Percentiles rank a stretch among this genome's conserved stretches.
phyloP scores from a whole-genome alignment of 75 land plant genomes.

The Pseudotsuga menziesii region DNA sequence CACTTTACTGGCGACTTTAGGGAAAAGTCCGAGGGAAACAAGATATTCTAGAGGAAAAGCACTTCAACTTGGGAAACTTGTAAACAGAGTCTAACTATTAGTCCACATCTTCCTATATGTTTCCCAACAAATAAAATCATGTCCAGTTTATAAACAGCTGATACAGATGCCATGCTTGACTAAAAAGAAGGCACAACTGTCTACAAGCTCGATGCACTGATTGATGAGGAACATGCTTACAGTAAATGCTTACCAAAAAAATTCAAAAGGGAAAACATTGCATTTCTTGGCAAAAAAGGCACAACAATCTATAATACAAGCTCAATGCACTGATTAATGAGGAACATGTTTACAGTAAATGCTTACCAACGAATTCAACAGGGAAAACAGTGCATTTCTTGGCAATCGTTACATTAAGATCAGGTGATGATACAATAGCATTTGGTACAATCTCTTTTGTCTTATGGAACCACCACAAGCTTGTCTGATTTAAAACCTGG shows the following conservation, averaged over 20 bases:
- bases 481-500: conserved; percentile 96
- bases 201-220: background rate
- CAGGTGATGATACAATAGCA: conserved; percentile 83
- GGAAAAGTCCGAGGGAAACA: background rate
- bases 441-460: conserved; percentile 75
- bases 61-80: background rate
- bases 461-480: conserved; percentile 93
- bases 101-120: background rate
- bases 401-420: conserved; percentile 96
- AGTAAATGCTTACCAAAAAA: conserved; percentile 68
- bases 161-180: background rate
- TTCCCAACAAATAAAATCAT: background rate
- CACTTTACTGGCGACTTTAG: background rate
- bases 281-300: conserved; percentile 65
- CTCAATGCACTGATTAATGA: background rate
- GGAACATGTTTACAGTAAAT: background rate
- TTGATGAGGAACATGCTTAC: background rate
- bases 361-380: conserved; percentile 96
- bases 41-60: background rate
- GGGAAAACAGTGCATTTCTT: conserved; percentile 93
- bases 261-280: conserved; percentile 93
- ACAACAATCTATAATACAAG: background rate
- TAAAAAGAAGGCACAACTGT: background rate
- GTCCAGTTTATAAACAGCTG: background rate
- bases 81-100: background rate